phyloP scores from a whole-genome alignment of 306 rosid genomes.

The Begonia masoniana region DNA sequence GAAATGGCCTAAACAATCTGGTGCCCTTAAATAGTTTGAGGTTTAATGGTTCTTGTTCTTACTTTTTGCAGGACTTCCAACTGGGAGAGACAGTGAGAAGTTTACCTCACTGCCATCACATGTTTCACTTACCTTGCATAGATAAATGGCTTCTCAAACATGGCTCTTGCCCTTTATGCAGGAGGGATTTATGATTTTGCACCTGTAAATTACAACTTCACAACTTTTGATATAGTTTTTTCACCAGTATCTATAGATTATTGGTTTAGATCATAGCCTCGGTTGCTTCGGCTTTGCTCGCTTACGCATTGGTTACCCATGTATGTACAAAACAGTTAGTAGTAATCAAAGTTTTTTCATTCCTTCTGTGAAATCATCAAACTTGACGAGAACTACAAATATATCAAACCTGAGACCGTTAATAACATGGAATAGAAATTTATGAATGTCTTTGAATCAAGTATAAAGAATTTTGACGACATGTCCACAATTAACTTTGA shows the following conservation, averaged over 20 bases:
- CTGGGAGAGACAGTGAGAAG: conserved; percentile 91
- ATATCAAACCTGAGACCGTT: too few relatives aligned
- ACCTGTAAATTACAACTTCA: conserved; percentile 23
- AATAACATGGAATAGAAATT: too few relatives aligned
- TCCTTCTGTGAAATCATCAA: background rate
- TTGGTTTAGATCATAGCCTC: background rate
- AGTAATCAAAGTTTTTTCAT: background rate
- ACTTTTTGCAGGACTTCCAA: conserved; percentile 65
- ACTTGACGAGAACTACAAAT: too few relatives aligned
- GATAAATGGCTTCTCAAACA: conserved; percentile 95
- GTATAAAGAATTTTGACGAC: too few relatives aligned
- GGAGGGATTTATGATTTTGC: conserved; percentile 84
- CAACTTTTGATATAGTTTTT: conserved; percentile 9
- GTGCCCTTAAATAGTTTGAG: conserved; percentile 2
- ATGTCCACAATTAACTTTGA: too few relatives aligned
- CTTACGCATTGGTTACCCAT: background rate
- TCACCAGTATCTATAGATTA: conserved; percentile 28
- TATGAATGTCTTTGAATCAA: too few relatives aligned
- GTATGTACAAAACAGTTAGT: background rate
- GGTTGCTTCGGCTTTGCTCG: background rate
- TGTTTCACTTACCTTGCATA: conserved; percentile 97
- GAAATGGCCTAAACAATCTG: too few relatives aligned
- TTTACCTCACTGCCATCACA: conserved; percentile 92
- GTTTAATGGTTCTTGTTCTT: conserved; percentile 3
- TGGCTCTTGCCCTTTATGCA: conserved; percentile 96